Conservation (phyloP, 192 early-diverging fungal genomes). For the Backusella westeae region DNA sequence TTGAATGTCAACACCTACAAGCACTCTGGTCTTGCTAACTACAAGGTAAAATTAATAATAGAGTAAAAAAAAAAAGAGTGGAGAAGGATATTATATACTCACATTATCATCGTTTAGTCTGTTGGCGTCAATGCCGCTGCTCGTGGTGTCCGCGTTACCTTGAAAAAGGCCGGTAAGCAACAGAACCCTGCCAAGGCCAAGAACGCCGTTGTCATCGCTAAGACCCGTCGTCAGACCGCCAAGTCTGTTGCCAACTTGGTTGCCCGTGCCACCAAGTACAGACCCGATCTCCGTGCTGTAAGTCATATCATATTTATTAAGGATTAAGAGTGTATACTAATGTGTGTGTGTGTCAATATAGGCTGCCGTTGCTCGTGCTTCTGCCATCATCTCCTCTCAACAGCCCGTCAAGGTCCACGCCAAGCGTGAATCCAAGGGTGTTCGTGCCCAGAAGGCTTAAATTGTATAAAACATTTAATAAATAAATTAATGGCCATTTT, state of each 20-base stretch:
- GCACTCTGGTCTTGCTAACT: conserved; percentile 78
- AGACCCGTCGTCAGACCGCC: conserved; percentile 60
- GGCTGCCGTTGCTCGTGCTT: conserved; percentile 73
- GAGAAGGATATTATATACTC: background rate
- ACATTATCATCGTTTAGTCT: conserved; percentile 35
- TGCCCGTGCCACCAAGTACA: conserved; percentile 54
- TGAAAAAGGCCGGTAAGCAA: conserved; percentile 57
- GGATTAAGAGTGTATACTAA: background rate
- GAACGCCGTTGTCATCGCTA: conserved; percentile 56
- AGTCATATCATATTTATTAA: background rate
- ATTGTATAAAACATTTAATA: conserved; percentile 8
- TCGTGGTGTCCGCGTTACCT: conserved; percentile 63
- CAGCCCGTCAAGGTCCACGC: conserved; percentile 57
- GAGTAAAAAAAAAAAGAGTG: no score
- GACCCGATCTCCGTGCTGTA: conserved; percentile 70
- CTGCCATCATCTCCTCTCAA: conserved; percentile 62
- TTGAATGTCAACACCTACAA: conserved; percentile 79
- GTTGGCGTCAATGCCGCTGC: conserved; percentile 55
- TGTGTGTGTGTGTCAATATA: conserved; percentile 31
- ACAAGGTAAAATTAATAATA: conserved; percentile 50
- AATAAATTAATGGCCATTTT: background rate
- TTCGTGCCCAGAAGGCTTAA: conserved; percentile 49
- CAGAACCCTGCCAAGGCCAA: conserved; percentile 51
- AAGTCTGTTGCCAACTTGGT: conserved; percentile 63
- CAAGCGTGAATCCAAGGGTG: conserved; percentile 58